These are phyloP conservation scores for Diutina sp. DNA, from an alignment of 1,139 yeast species.

Conservation along the genomic window DNA sequence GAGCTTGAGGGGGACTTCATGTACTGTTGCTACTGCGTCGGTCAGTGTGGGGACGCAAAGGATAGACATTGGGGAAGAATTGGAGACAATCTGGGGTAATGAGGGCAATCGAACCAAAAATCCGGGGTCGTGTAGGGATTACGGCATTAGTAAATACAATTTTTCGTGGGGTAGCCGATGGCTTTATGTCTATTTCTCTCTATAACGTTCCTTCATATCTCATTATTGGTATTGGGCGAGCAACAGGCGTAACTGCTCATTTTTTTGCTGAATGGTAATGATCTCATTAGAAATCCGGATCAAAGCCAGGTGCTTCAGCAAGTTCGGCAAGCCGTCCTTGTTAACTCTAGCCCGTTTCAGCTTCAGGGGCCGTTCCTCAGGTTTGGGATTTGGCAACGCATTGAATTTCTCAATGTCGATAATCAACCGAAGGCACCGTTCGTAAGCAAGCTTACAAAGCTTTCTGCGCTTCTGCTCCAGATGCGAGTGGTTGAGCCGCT, in stretches of 20 bases:
- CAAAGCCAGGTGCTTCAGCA: constrained; percentile 34
- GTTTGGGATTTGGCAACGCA: constrained; percentile 7
- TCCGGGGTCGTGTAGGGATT: background rate
- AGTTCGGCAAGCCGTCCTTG: constrained; percentile 35
- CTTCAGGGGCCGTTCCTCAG: constrained; percentile 9
- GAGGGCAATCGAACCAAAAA: background rate
- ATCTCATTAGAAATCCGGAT: constrained; percentile 30
- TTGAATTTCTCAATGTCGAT: constrained; percentile 30
- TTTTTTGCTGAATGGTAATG: constrained; percentile 19
- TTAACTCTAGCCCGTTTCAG: constrained; percentile 28
- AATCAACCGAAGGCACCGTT: constrained; percentile 30
- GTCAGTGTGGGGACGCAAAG: background rate
- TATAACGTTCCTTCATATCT: constrained; percentile 1
- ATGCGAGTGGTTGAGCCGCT: constrained; percentile 57
- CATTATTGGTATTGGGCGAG: constrained; percentile 3
- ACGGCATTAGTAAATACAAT: background rate
- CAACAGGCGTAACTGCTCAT: constrained; percentile 17
- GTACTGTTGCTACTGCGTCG: background rate
- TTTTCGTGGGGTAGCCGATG: background rate
- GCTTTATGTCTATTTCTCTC: background rate
- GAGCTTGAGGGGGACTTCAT: background rate
- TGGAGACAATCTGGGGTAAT: background rate
- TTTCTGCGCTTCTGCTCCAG: constrained; percentile 71
- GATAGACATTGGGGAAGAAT: background rate
- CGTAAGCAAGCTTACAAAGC: constrained; percentile 53